Evolutionary conservation across 345 rosid species (phyloP).

Genomic region (Trapa bicornis): DNA sequence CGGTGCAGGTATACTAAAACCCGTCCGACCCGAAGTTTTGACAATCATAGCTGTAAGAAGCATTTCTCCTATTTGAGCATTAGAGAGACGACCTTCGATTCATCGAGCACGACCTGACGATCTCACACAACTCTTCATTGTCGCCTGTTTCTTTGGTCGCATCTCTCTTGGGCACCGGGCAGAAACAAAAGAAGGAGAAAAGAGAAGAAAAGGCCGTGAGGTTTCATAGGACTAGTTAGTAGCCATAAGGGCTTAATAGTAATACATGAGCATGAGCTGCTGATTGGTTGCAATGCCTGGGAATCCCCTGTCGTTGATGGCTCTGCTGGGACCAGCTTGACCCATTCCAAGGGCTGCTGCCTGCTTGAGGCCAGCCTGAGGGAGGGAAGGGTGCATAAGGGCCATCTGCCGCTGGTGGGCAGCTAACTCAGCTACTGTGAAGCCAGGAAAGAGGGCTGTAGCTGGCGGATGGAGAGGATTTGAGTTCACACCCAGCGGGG

Average conservation of each 20-base stretch:
- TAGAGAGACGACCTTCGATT: no score
- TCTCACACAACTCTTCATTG: no score
- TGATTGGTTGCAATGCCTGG: constrained; percentile 66
- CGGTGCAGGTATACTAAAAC: no score
- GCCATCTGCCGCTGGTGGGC: constrained; percentile 49
- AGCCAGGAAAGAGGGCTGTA: constrained; percentile 36
- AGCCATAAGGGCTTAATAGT: constrained; percentile 26
- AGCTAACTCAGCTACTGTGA: constrained; percentile 44
- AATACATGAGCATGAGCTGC: constrained; percentile 88
- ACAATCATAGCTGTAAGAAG: no score
- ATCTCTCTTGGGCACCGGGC: no score
- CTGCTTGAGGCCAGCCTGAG: constrained; percentile 44
- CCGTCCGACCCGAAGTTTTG: no score
- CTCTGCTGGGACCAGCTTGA: constrained; percentile 53
- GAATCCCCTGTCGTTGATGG: constrained; percentile 72
- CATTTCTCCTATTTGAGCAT: no score
- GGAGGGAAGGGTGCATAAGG: constrained; percentile 69
- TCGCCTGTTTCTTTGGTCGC: no score
- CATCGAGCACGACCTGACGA: no score
- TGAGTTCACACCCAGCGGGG: constrained; percentile 72
- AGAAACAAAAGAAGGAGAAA: background rate
- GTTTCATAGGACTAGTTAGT: background rate
- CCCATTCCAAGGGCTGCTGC: constrained; percentile 38
- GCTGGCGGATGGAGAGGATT: constrained; percentile 74
- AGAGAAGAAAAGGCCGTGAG: background rate